Evolutionary conservation across 257 asterid species (phyloP), one percentile per base, ranked within the genome.

Genomic region (Petunia secreta): DNA sequence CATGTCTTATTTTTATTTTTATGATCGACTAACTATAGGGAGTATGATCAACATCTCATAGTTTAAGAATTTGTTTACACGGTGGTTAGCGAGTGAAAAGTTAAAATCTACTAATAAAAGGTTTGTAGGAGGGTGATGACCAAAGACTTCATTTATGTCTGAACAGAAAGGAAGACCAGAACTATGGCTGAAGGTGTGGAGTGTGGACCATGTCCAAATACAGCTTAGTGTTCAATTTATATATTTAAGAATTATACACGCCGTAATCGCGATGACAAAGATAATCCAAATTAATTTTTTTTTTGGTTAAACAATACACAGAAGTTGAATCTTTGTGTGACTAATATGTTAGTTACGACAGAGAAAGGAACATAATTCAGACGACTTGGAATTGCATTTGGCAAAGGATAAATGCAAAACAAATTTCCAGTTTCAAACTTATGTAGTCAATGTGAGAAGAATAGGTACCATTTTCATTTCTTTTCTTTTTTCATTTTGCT

Each of bases 151-250:
- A 71, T 71, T 52, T 44, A 71, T 71, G 77, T 9, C 43, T 46
- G 39, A 69, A 36, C 76, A 7, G 16, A 46, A 69, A 69, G 41
- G 77, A 48, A 68, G 58, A 46, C 53, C 25, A 69, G 25, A 69
- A 46, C 1, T 16, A 25, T 46, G 59, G 59, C 6, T 5, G 76
- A 69, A 69, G 73, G n/a, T n/a, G n/a, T n/a, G n/a, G n/a, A n/a
- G 76, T 43, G 4, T 25, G 59, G 77, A 48, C 77, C 77, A 16
- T 46, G 59, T 46, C 63, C 59, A 25, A 71, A 25, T 71, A 71
- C 77, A 71, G 58, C 40, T 71, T 71, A 71, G 10, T 71, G 43
- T 71, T 44, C 75, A 66, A 66, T 66, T 39, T 66, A 46, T 58
- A 55, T 0, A 25, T 25, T 44, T 46, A 46, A 69, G 25, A 71